phyloP scores from a whole-genome alignment of 2,329 filamentous ascomycete species.

The Byssochlamys sp. region DNA sequence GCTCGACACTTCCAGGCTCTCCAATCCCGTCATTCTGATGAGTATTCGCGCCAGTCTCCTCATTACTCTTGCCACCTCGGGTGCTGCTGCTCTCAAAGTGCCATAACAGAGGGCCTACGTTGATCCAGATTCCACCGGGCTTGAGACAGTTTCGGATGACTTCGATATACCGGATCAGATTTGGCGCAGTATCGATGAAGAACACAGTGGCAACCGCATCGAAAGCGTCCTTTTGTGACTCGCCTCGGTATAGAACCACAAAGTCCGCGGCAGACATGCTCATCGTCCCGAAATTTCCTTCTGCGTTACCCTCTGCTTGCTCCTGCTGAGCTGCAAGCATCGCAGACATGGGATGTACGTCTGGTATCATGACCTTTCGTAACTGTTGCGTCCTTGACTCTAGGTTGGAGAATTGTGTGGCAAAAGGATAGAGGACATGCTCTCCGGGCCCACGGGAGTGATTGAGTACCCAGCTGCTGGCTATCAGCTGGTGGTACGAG shows the following conservation, averaged over 20 bases:
- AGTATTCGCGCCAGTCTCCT: constrained; percentile 38
- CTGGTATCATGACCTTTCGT: constrained; percentile 63
- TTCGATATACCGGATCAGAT: constrained; percentile 80
- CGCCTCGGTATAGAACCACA: constrained; percentile 66
- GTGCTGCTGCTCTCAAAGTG: constrained; percentile 65
- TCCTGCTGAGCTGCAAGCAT: constrained; percentile 34
- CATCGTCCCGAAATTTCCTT: constrained; percentile 56
- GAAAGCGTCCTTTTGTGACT: constrained; percentile 53
- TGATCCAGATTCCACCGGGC: constrained; percentile 72
- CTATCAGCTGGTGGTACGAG: constrained; percentile 90
- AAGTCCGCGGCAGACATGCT: constrained; percentile 92
- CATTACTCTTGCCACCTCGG: constrained; percentile 9
- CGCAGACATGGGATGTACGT: constrained; percentile 59
- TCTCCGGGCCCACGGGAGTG: constrained; percentile 48
- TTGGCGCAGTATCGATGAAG: constrained; percentile 94
- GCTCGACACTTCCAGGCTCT: constrained; percentile 80
- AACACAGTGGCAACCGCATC: constrained; percentile 84
- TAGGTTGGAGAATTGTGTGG: constrained; percentile 82
- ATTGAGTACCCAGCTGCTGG: constrained; percentile 54
- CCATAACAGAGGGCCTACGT: constrained; percentile 85
- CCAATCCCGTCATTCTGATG: constrained; percentile 55
- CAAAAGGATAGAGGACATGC: constrained; percentile 74
- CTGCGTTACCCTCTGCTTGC: constrained; percentile 10
- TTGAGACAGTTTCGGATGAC: constrained; percentile 69
- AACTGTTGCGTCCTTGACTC: constrained; percentile 64